Conservation (phyloP, 768 basidiomycete species). For the Coprinopsis cinerea region DNA sequence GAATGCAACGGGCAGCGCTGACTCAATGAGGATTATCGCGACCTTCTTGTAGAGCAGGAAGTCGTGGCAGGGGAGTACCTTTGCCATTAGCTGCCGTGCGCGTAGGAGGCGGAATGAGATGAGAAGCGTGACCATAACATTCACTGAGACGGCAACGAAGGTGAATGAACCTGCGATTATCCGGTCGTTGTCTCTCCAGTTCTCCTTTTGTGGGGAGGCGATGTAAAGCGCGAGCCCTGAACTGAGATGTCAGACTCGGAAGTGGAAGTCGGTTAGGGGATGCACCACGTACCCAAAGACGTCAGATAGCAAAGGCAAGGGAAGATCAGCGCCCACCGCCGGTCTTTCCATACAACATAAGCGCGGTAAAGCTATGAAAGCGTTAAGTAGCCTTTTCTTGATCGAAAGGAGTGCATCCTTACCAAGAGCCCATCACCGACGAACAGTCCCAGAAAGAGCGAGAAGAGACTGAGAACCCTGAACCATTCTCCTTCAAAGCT, state of each 20-base stretch:
- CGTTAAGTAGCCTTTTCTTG: not conserved
- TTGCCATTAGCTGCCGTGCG: not conserved
- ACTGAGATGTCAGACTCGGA: too few relatives aligned
- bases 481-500: not conserved
- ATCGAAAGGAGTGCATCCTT: not conserved
- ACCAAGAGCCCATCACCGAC: not conserved
- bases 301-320: not conserved
- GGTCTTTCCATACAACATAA: not conserved
- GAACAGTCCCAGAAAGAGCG: not conserved
- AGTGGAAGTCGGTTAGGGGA: too few relatives aligned
- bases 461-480: not conserved
- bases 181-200: too few relatives aligned
- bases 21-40: not conserved
- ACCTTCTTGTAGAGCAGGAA: not conserved
- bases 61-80: not conserved
- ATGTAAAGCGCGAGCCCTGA: too few relatives aligned
- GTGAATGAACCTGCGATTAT: too few relatives aligned
- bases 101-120: too few relatives aligned
- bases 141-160: too few relatives aligned
- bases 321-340: not conserved
- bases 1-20: not conserved
- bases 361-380: not conserved
- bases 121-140: too few relatives aligned
- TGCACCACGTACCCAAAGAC: not conserved
- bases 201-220: too few relatives aligned